A percentile compares a stretch with the other conserved stretches of the same genome.
These are phyloP conservation scores for Powellomyces hirtus DNA, from an alignment of 192 early-diverging fungal genomes.

Conservation along the genomic window DNA sequence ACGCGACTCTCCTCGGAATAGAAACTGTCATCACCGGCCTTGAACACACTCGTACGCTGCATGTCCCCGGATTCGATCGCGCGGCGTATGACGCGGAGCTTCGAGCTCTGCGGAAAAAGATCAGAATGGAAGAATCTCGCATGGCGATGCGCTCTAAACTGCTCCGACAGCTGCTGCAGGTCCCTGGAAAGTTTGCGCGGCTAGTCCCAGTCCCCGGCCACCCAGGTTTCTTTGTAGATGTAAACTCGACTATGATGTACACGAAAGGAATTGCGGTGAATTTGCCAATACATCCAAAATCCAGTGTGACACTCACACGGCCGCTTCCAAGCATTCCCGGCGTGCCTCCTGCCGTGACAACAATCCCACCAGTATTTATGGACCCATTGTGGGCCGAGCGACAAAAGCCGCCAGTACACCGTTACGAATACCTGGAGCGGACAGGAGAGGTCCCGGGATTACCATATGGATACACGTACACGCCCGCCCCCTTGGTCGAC, in stretches of 20 bases:
- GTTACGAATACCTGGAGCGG: conserved; percentile 49
- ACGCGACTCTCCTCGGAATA: conserved; percentile 45
- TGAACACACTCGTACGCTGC: conserved; percentile 28
- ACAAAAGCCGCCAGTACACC: conserved; percentile 37
- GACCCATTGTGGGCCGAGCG: conserved; percentile 46
- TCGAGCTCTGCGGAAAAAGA: conserved; percentile 14
- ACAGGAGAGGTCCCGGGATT: conserved; percentile 45
- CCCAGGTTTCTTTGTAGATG: conserved; percentile 52
- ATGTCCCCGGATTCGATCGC: conserved; percentile 35
- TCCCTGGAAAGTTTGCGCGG: conserved; percentile 47
- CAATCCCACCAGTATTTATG: conserved; percentile 59
- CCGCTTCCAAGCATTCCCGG: conserved; percentile 55
- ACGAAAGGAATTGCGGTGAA: conserved; percentile 51
- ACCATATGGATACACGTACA: conserved; percentile 53
- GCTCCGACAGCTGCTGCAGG: conserved; percentile 40
- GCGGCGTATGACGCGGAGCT: conserved; percentile 36
- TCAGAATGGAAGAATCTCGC: conserved; percentile 41
- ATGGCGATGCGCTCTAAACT: conserved; percentile 52
- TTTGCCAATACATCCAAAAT: conserved; percentile 55
- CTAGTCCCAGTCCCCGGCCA: conserved; percentile 48
- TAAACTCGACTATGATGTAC: conserved; percentile 43
- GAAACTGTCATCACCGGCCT: conserved; percentile 46
- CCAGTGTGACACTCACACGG: conserved; percentile 49
- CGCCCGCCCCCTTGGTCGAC: conserved; percentile 39
- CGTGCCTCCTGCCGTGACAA: conserved; percentile 50